A percentile compares a stretch with the other conserved stretches of the same genome.
phyloP scores from a whole-genome alignment of 2,329 filamentous ascomycete genomes.

The Beauveria sp. region DNA sequence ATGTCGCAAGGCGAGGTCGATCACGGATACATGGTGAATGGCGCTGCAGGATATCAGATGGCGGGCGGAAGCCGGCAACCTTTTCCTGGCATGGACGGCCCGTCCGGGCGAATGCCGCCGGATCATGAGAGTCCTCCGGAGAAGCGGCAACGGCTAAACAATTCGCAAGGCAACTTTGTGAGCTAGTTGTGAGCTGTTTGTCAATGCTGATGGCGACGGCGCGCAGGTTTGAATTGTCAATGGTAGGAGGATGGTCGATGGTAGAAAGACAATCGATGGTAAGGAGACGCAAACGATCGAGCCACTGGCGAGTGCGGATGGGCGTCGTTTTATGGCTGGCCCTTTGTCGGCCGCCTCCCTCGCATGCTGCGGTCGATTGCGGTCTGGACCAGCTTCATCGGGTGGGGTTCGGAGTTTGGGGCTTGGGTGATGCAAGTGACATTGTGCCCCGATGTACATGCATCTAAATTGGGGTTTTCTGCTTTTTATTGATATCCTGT shows the following conservation, averaged over 20 bases:
- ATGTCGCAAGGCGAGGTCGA: constrained; percentile 27
- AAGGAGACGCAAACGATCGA: neutral
- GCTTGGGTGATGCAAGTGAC: constrained; percentile 8
- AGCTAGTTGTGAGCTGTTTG: constrained; percentile 11
- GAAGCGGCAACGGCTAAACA: constrained; percentile 46
- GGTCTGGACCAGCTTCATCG: constrained; percentile 20
- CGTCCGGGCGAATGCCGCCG: constrained; percentile 16
- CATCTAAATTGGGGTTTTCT: neutral
- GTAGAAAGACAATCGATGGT: neutral
- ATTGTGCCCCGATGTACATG: neutral
- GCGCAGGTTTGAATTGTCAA: neutral
- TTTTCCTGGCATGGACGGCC: constrained; percentile 16
- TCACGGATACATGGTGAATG: constrained; percentile 38
- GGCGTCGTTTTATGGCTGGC: constrained; percentile 1
- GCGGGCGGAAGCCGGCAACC: constrained; percentile 19
- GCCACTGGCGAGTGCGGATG: neutral
- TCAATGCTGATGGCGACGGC: neutral
- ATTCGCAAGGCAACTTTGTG: constrained; percentile 32
- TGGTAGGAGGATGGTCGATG: neutral
- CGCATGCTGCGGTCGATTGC: constrained; percentile 16
- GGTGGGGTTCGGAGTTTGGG: constrained; percentile 14
- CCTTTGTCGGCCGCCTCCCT: neutral
- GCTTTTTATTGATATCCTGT: neutral
- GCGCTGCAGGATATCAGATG: constrained; percentile 32
- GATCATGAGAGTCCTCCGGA: constrained; percentile 39